phyloP scores from a whole-genome alignment of 1,284 basidiomycete species.

The Trichosporon sp. region DNA sequence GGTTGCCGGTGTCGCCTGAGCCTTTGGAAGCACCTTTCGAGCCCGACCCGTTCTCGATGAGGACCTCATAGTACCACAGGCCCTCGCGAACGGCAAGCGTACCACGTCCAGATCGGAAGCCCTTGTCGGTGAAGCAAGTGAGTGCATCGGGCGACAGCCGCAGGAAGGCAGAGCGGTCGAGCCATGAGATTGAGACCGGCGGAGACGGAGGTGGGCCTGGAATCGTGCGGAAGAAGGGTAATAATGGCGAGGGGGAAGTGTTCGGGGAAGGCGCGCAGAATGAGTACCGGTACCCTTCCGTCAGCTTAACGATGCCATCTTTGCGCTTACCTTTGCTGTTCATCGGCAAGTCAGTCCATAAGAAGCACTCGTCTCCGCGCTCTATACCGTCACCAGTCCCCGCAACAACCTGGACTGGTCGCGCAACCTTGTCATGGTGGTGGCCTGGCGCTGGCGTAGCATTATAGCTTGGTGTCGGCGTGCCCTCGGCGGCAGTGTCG shows the following conservation, averaged over 20 bases:
- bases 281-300: conserved; percentile 47
- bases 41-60: conserved; percentile 62
- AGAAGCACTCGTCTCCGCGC: conserved; percentile 43
- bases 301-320: neutral
- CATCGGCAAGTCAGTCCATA: conserved; percentile 45
- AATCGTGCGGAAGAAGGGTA: conserved; percentile 44
- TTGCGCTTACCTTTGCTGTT: conserved; percentile 36
- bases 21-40: conserved; percentile 51
- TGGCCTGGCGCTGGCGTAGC: conserved; percentile 21
- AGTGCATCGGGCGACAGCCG: conserved; percentile 76
- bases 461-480: conserved; percentile 6
- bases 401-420: conserved; percentile 21
- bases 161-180: conserved; percentile 55
- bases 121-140: conserved; percentile 72
- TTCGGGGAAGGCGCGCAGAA: conserved; percentile 47
- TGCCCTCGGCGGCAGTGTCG: neutral
- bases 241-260: conserved; percentile 29
- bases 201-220: conserved; percentile 33
- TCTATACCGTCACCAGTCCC: conserved; percentile 37
- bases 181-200: conserved; percentile 47
- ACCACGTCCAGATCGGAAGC: conserved; percentile 81
- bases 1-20: conserved; percentile 31
- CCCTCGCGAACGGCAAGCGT: conserved; percentile 87
- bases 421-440: conserved; percentile 18
- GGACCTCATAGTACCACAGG: conserved; percentile 90